These are phyloP conservation scores for Colletotrichum sp. DNA, from an alignment of 2,329 filamentous ascomycete species.

Conservation along the genomic window DNA sequence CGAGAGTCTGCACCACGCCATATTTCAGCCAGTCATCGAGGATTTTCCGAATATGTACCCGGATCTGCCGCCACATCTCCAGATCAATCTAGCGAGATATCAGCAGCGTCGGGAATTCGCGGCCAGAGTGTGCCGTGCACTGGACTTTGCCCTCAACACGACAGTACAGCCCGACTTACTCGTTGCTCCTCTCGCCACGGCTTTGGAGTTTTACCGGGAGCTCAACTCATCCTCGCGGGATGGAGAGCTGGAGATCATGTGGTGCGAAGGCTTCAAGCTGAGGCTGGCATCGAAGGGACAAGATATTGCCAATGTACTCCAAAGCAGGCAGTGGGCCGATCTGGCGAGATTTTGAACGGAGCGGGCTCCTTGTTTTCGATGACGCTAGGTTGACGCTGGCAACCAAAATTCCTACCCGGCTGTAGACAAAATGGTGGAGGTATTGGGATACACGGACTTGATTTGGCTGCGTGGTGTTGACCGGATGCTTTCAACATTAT, in stretches of 20 bases:
- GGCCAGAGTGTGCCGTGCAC: constrained; percentile 52
- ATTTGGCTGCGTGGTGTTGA: neutral
- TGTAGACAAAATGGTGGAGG: neutral
- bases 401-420: neutral
- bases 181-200: constrained; percentile 45
- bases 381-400: neutral
- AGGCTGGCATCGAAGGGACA: constrained; percentile 45
- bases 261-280: constrained; percentile 50
- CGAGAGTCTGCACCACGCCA: constrained; percentile 45
- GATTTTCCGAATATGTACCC: constrained; percentile 43
- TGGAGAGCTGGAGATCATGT: constrained; percentile 49
- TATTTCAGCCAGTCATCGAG: constrained; percentile 49
- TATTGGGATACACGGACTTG: neutral
- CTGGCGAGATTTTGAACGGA: constrained; percentile 23
- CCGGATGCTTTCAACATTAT: neutral
- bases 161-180: constrained; percentile 54
- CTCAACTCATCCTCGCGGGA: constrained; percentile 43
- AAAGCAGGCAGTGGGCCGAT: constrained; percentile 43
- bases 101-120: constrained; percentile 50
- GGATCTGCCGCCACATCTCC: constrained; percentile 39
- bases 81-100: constrained; percentile 48
- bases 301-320: constrained; percentile 42
- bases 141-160: constrained; percentile 50
- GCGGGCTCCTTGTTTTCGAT: neutral
- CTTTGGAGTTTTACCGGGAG: constrained; percentile 45